Evolutionary conservation across 495 filamentous ascomycete genomes (phyloP), one percentile per base, ranked within the genome.

Genomic region (Podospora pseudoanserina): DNA sequence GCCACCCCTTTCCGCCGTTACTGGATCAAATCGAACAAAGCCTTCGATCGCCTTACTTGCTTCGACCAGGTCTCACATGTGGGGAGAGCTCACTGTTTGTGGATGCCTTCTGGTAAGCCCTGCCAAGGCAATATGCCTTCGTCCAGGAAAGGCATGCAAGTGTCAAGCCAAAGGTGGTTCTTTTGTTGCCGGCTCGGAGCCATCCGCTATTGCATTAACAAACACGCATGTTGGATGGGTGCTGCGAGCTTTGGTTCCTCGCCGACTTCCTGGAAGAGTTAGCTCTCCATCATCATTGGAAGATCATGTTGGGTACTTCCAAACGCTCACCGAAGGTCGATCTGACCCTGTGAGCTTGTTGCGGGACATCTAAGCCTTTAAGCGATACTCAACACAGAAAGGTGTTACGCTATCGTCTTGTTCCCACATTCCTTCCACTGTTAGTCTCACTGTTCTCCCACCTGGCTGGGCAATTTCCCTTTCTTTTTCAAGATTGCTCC

Each of bases 101-200:
- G 62, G 44, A 57, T 60, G 62, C 65, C 60, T 27, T 64, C 44
- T 19, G 19, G 57, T 56, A 30, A 61, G 67, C 63, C 67, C 63
- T 65, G 67, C 67, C 67, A 69, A 60, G 58, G 19, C 54, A 49
- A 49, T 49, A 49, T 49, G 39, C 39, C 39, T 11, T 13, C 39
- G 39, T 49, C 39, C 39, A 11, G 13, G 15, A 49, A 49, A 49
- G 39, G 39, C 7, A 49, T 13, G 39, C 39, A 49, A 6, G n/a
- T 13, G 13, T 34, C 18, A 19, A 63, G 34, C 28, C 27, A 63
- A 49, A 63, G 9, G 19, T 16, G 39, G 39, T 49, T 18, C 56
- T 58, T 20, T 20, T 27, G 19, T 20, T 9, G 20, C 56, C 56
- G 56, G 4, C 9, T 58, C 6, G 6, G n/a, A 58, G 19, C 56